phyloP scores from a whole-genome alignment of 768 basidiomycete genomes.

The Hypholoma sublateritium region DNA sequence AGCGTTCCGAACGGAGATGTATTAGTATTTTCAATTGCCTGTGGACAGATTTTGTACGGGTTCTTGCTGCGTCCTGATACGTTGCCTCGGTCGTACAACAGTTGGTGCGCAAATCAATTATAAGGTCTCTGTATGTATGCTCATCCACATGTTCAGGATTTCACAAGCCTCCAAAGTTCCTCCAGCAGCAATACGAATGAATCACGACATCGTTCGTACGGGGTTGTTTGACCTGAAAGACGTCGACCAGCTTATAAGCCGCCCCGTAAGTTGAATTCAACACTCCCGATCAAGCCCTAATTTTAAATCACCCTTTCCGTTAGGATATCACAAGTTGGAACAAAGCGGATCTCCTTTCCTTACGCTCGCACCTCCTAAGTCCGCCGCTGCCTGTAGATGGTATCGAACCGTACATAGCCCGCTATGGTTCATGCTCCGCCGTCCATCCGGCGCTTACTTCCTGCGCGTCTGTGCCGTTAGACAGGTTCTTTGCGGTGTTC shows the following conservation, averaged over 20 bases:
- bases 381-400: conserved; percentile 25
- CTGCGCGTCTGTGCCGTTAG: conserved; percentile 59
- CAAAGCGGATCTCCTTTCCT: conserved; percentile 41
- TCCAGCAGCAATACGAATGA: conserved; percentile 56
- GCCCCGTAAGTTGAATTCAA: conserved; percentile 36
- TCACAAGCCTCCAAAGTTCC: conserved; percentile 66
- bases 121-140: neutral
- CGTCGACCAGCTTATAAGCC: conserved; percentile 52
- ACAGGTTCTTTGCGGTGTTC: conserved; percentile 78
- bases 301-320: neutral
- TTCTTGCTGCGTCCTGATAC: conserved; percentile 81
- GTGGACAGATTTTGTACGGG: conserved; percentile 83
- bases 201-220: conserved; percentile 57
- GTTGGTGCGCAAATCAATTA: conserved; percentile 50
- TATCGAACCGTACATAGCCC: conserved; percentile 40
- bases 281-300: no score
- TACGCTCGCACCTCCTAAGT: conserved; percentile 36
- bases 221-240: conserved; percentile 54
- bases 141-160: conserved; percentile 50
- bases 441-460: conserved; percentile 73
- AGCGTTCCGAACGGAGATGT: conserved; percentile 82
- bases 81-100: conserved; percentile 71
- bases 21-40: conserved; percentile 79
- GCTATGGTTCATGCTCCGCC: conserved; percentile 64
- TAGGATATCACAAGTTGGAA: conserved; percentile 59